phyloP scores from a whole-genome alignment of 257 asterid genomes.

The Fraxinus quadrangulata region DNA sequence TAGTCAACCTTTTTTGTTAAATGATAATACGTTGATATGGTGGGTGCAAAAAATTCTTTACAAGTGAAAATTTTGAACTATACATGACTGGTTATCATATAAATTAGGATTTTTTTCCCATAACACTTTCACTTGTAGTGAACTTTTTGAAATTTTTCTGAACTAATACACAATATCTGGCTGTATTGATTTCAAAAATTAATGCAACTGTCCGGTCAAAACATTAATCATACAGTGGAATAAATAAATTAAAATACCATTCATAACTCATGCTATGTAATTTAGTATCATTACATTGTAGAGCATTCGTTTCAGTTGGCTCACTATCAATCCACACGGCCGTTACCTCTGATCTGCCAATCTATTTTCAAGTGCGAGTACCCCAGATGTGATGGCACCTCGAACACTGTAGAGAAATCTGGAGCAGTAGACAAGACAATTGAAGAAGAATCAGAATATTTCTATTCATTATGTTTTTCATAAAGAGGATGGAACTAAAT shows the following conservation, averaged over 20 bases:
- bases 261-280: too few species aligned
- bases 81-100: background rate
- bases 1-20: too few species aligned
- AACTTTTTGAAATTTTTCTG: background rate
- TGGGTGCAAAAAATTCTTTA: background rate
- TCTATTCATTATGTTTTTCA: background rate
- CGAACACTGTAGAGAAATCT: background rate
- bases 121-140: background rate
- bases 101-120: too few species aligned
- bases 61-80: too few species aligned
- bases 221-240: too few species aligned
- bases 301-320: background rate
- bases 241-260: too few species aligned
- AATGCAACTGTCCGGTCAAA: background rate
- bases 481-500: background rate
- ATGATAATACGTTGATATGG: background rate
- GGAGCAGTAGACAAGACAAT: too few species aligned
- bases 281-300: too few species aligned
- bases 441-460: background rate
- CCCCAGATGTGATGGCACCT: background rate
- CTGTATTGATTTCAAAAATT: too few species aligned
- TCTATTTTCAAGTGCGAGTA: background rate
- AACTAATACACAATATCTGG: too few species aligned
- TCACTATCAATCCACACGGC: background rate
- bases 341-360: background rate